Evolutionary conservation across 345 rosid genomes (phyloP), one percentile per base, ranked within the genome.

Genomic region (Boechera divaricarpa): DNA sequence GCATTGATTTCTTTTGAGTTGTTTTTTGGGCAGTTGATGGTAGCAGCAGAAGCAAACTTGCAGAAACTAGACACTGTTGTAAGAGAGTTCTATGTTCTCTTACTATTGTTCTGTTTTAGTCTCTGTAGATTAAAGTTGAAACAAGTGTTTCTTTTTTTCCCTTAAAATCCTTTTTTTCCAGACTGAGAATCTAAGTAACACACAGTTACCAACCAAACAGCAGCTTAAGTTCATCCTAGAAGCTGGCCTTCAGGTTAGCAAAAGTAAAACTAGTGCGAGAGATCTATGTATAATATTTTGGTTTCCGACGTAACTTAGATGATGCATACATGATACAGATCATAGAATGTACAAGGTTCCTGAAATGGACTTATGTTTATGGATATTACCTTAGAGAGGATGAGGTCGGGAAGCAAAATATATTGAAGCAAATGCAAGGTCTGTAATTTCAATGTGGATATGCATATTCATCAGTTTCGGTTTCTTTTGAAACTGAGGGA

Each of bases 281-380:
- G 0, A 33, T 26, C n/a, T 54, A 6, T 63, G 55, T 57, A 44
- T 44, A 5, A 42, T n/a, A 10, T 36, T 64, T 44, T 33, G 62
- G 33, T 60, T 7, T 51, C 29, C 9, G 4, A 26, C 61, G 13
- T 9, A 35, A 63, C 5, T 49, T 15, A 65, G 6, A 18, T 82
- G 62, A 88, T 87, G 87, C 38, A 49, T 69, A 13, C 45, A 48
- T 51, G 29, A 33, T 57, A 35, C 53, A 77, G 81, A 85, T 92
- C 48, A 88, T 87, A 72, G 97, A 92, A 81, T 92, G 89, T 77
- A 83, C 85, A 67, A 87, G 96, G 76, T 83, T 90, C 68, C 73
- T 90, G 77, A 90, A 89, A 77, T 92, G 96, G 97, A 92, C 88
- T 41, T 87, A 89, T 81, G 90, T 91, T 29, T 92, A 90, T 82